Evolutionary conservation across 306 rosid genomes (phyloP).

Genomic region (Alnus rubra): DNA sequence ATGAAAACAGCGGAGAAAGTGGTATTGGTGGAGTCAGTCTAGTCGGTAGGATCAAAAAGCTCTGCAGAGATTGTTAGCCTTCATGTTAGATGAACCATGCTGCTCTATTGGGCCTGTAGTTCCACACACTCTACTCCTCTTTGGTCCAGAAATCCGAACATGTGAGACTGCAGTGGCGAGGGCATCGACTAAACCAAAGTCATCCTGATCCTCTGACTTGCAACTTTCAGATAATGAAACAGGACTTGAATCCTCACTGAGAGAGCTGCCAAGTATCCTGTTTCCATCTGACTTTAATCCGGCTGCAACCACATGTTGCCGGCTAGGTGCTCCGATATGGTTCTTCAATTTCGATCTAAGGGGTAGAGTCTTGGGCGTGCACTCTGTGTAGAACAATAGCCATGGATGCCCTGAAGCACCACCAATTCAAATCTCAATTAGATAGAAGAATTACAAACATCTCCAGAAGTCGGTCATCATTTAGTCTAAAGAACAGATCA

Average conservation of each 20-base stretch:
- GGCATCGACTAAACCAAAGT: constrained; percentile 68
- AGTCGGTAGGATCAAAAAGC: constrained; percentile 80
- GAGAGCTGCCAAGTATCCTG: constrained; percentile 42
- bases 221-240: constrained; percentile 65
- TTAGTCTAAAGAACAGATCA: neutral
- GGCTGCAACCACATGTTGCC: constrained; percentile 38
- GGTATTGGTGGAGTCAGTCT: constrained; percentile 41
- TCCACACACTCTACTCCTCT: constrained; percentile 80
- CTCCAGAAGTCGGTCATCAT: neutral
- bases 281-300: constrained; percentile 51
- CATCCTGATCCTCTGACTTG: constrained; percentile 67
- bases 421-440: constrained; percentile 28
- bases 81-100: constrained; percentile 96
- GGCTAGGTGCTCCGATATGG: constrained; percentile 45
- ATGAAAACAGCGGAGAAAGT: constrained; percentile 41
- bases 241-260: constrained; percentile 37
- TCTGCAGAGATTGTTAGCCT: constrained; percentile 94
- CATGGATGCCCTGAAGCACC: constrained; percentile 88
- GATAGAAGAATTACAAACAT: constrained; percentile 18
- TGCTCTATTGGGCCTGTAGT: constrained; percentile 89
- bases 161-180: constrained; percentile 92
- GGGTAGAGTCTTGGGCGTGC: constrained; percentile 58
- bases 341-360: constrained; percentile 54
- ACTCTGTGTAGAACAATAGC: constrained; percentile 83
- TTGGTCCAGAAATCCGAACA: constrained; percentile 92